Evolutionary conservation across 116 monocot species (phyloP).

Genomic region (Papilionanthe hybrid): DNA sequence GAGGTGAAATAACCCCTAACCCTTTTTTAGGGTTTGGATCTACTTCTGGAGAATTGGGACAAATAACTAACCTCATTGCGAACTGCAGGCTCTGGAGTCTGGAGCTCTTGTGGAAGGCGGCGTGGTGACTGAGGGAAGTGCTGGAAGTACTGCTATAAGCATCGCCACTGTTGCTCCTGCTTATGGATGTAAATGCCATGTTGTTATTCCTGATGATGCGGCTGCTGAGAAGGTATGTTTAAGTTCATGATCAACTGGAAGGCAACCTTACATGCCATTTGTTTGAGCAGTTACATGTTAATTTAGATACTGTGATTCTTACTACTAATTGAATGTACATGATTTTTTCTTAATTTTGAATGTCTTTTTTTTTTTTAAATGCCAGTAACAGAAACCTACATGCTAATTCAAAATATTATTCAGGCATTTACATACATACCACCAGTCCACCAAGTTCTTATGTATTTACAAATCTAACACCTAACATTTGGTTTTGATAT

Average conservation of each 20-base stretch:
- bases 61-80: not conserved
- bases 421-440: too few species aligned
- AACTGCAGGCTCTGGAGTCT: conserved; percentile 56
- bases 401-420: too few species aligned
- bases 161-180: conserved; percentile 91
- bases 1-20: conserved; percentile 38
- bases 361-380: too few species aligned
- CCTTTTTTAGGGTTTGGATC: not conserved
- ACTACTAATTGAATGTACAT: too few species aligned
- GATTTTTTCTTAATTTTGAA: too few species aligned
- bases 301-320: too few species aligned
- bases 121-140: conserved; percentile 89
- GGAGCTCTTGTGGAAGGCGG: conserved; percentile 74
- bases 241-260: not conserved
- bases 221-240: conserved; percentile 78
- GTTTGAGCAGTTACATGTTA: too few species aligned
- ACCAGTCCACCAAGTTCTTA: too few species aligned
- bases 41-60: not conserved
- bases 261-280: too few species aligned
- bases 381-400: too few species aligned
- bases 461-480: too few species aligned
- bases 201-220: conserved; percentile 92
- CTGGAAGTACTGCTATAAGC: conserved; percentile 97
- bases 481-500: too few species aligned
- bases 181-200: conserved; percentile 90